These are phyloP conservation scores for Cryphonectria nitschkei DNA, from an alignment of 2,329 filamentous ascomycete species.

Conservation along the genomic window DNA sequence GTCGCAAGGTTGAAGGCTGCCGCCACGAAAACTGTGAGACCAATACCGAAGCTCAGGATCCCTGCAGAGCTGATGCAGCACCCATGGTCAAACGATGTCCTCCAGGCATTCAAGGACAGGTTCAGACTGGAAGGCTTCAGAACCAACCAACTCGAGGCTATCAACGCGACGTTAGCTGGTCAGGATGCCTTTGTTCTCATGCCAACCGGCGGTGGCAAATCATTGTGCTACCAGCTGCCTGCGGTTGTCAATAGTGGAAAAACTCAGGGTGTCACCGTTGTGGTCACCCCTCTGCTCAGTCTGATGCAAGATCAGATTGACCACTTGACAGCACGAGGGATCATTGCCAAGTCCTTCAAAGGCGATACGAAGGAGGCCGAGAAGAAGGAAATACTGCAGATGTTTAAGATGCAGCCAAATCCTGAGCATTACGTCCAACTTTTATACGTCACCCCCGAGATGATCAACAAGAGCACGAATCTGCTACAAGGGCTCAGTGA, in stretches of 20 bases:
- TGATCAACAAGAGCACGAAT: slow-evolving; percentile 79
- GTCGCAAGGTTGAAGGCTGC: slow-evolving; percentile 39
- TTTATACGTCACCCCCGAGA: slow-evolving; percentile 95
- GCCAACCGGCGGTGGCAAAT: slow-evolving; percentile 97
- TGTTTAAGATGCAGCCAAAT: slow-evolving; percentile 58
- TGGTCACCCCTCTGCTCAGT: slow-evolving; percentile 92
- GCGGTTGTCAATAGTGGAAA: slow-evolving; percentile 80
- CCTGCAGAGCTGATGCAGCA: slow-evolving; percentile 63
- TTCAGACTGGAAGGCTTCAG: slow-evolving; percentile 89
- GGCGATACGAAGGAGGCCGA: slow-evolving; percentile 69
- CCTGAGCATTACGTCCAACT: slow-evolving; percentile 82
- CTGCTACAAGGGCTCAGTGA: slow-evolving; percentile 69
- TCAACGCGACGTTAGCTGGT: slow-evolving; percentile 87
- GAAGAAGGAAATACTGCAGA: slow-evolving; percentile 67
- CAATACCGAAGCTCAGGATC: slow-evolving; percentile 42
- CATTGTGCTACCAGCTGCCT: slow-evolving; percentile 93
- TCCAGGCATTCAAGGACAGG: slow-evolving; percentile 74
- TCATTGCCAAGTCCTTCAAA: slow-evolving; percentile 83
- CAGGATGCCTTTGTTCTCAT: slow-evolving; percentile 95
- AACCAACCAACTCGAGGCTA: slow-evolving; percentile 89
- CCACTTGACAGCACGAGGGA: slow-evolving; percentile 73
- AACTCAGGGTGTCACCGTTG: slow-evolving; percentile 85
- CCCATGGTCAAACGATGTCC: slow-evolving; percentile 86
- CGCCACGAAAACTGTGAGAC: slow-evolving; percentile 37
- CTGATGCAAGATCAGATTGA: slow-evolving; percentile 97